phyloP scores from a whole-genome alignment of 192 early-diverging fungal genomes.

The Coemansia sp. region DNA sequence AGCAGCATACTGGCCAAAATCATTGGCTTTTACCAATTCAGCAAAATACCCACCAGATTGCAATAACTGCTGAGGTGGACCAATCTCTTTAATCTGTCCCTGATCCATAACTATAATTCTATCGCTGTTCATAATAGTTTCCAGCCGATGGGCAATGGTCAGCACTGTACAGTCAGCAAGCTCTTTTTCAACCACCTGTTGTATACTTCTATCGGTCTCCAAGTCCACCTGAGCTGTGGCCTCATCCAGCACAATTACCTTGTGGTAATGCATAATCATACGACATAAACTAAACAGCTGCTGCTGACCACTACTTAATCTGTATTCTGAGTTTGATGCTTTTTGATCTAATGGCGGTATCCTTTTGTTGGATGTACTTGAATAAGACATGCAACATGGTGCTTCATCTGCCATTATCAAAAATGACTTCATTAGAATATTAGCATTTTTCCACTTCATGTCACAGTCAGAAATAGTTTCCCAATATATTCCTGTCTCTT shows the following conservation, averaged over 20 bases:
- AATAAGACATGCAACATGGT: neutral
- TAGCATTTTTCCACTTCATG: constrained; percentile 26
- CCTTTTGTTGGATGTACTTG: neutral
- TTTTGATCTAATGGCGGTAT: neutral
- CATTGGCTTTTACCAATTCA: too few relatives aligned
- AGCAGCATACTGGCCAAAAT: too few relatives aligned
- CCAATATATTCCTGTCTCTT: neutral
- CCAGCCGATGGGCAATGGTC: too few relatives aligned
- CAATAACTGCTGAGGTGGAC: too few relatives aligned
- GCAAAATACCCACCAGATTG: too few relatives aligned
- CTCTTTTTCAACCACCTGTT: too few relatives aligned
- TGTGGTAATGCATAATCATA: constrained; percentile 53
- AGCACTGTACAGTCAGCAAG: too few relatives aligned
- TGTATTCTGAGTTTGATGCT: neutral
- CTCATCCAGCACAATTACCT: constrained; percentile 66
- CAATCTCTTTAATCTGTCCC: constrained; percentile 59
- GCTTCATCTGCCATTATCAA: neutral
- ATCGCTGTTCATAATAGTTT: too few relatives aligned
- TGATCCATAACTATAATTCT: constrained; percentile 53
- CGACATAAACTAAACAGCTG: constrained; percentile 65
- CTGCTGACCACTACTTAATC: constrained; percentile 55
- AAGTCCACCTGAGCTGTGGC: constrained; percentile 7
- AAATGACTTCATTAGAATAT: constrained; percentile 14
- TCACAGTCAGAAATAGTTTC: neutral
- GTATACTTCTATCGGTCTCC: too few relatives aligned